These are phyloP conservation scores for Chlamydomonas applanata DNA, from an alignment of 139 green algal genomes.

Conservation along the genomic window DNA sequence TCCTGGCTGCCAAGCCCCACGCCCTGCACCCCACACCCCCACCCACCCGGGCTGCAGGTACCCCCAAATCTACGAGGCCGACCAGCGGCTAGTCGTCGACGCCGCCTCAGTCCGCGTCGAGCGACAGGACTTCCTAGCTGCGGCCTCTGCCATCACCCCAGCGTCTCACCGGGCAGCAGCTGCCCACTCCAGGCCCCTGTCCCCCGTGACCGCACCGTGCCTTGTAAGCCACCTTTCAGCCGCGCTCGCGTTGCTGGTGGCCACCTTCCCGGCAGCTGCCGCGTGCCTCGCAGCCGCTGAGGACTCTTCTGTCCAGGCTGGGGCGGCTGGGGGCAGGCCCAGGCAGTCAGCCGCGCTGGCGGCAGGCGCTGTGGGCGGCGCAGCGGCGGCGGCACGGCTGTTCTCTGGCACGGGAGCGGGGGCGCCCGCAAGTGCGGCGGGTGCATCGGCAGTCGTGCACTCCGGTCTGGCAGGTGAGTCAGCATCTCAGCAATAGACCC, in stretches of 20 bases:
- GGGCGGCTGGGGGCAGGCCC: neutral
- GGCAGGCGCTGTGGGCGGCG: neutral
- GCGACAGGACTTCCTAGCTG: slow-evolving; percentile 77
- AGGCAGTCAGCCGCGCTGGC: neutral
- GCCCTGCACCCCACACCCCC: no score
- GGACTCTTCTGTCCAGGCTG: neutral
- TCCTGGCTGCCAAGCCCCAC: no score
- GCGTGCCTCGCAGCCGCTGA: slow-evolving; percentile 40
- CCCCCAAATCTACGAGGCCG: slow-evolving; percentile 86
- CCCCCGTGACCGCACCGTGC: slow-evolving; percentile 34
- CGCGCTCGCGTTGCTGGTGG: slow-evolving; percentile 39
- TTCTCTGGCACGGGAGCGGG: neutral
- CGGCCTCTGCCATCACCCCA: slow-evolving; percentile 76
- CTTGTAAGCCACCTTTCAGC: slow-evolving; percentile 41
- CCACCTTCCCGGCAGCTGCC: slow-evolving; percentile 63
- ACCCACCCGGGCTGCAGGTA: no score
- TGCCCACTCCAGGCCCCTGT: slow-evolving; percentile 60
- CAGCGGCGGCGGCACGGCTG: neutral
- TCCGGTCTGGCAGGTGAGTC: no score
- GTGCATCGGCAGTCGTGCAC: no score
- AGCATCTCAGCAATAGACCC: no score
- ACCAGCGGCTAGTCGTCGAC: slow-evolving; percentile 80
- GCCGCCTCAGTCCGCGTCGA: slow-evolving; percentile 54
- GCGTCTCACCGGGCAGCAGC: slow-evolving; percentile 54
- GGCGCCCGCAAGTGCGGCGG: no score